A percentile compares a stretch with the other conserved stretches of the same genome.
Evolutionary conservation across 768 basidiomycete species (phyloP).

Genomic region (Dendrothele bispora): DNA sequence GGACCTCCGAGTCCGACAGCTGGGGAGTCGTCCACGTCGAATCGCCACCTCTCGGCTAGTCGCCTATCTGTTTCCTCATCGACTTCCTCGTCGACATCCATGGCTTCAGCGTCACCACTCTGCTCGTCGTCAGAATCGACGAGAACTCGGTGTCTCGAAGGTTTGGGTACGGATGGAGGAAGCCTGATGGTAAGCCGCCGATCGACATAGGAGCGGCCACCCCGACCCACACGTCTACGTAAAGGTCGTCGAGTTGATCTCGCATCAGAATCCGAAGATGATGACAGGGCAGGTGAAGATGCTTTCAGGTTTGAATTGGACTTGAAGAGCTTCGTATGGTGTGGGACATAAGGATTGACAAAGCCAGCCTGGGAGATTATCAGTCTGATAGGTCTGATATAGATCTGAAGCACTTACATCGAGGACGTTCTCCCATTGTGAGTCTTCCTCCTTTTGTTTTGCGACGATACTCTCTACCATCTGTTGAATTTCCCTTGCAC

Average conservation of each 20-base stretch:
- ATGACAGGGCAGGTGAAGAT: constrained; percentile 25
- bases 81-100: constrained; percentile 22
- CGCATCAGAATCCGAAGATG: constrained; percentile 22
- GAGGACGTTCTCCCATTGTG: constrained; percentile 83
- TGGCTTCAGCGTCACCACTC: constrained; percentile 29
- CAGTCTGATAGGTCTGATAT: not conserved
- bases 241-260: constrained; percentile 48
- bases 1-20: constrained; percentile 53
- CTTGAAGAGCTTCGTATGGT: constrained; percentile 68
- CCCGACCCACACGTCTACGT: constrained; percentile 79
- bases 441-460: constrained; percentile 70
- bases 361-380: constrained; percentile 56
- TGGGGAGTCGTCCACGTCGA: constrained; percentile 64
- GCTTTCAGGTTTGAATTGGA: constrained; percentile 32
- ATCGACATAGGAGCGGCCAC: constrained; percentile 77
- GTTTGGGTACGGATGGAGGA: constrained; percentile 8
- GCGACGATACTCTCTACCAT: constrained; percentile 63
- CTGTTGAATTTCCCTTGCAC: constrained; percentile 55
- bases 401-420: constrained; percentile 53
- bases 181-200: no score
- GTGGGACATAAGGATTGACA: constrained; percentile 59
- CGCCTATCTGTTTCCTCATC: constrained; percentile 42
- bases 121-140: constrained; percentile 25
- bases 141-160: constrained; percentile 42
- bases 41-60: constrained; percentile 64